Evolutionary conservation across 2,329 filamentous ascomycete species (phyloP), one percentile per base, ranked within the genome.

Genomic region (Neurospora sp.): DNA sequence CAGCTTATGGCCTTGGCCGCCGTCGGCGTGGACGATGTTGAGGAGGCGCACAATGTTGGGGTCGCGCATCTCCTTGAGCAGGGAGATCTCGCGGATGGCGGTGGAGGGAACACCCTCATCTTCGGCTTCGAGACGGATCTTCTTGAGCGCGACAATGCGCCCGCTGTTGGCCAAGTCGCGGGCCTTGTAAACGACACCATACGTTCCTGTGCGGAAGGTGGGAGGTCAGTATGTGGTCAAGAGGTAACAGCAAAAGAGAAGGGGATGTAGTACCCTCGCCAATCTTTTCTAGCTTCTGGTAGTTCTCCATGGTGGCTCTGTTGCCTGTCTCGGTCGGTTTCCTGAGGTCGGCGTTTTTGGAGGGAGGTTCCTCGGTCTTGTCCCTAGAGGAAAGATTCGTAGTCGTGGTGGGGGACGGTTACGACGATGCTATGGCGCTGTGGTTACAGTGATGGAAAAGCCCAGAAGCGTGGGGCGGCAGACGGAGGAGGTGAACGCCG

Each of bases 161-260:
- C 91, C 91, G 74, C 87, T 86, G 76, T 92, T 89, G 72, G 87
- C 87, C 72, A 96, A 89, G 79, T 96, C 92, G 74, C 90, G 88
- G 70, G 92, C 92, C 82, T 96, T 96, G 88, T 96, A 96, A 74
- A 96, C 92, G 72, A 96, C 92, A 79, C 93, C 92, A 79, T 96
- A 96, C 6, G 92, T 96, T 77, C 92, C 92, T 96, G 73, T 11
- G 3, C 19, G 69, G 12, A 46, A 11, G 40, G 37, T 33, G 12
- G 19, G 0, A 39, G 52, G 67, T 73, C 37, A 73, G 69, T 36
- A 38, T 66, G 37, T 37, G 37, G 8, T 10, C 36, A 23, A 8
- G 28, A 36, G 8, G 12, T 3, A 46, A 41, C 8, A 40, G 43
- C 28, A 4, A 23, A 62, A n/a, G 28, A 69, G 36, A 46, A 52